Evolutionary conservation across 1,284 basidiomycete species (phyloP).

Genomic region (Apiotrichum gamsii): DNA sequence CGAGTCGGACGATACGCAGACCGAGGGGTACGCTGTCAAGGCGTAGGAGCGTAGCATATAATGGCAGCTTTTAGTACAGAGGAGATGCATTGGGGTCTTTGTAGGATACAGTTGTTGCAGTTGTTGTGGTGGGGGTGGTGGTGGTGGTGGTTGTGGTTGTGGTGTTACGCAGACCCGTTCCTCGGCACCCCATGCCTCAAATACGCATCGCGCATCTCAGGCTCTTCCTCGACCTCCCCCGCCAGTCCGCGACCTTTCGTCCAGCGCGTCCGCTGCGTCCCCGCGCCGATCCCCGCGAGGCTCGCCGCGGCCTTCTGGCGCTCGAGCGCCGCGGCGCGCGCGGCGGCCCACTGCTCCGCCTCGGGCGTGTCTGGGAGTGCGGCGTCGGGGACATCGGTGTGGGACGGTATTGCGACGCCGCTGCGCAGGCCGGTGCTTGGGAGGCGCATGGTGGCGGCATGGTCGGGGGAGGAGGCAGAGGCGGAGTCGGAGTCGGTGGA

Average conservation of each 20-base stretch:
- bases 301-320: background rate
- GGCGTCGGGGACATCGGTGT: no score
- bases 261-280: constrained; percentile 22
- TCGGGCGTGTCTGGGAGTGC: no score
- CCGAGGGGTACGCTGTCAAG: background rate
- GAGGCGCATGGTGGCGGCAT: no score
- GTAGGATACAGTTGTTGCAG: no score
- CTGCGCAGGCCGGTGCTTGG: no score
- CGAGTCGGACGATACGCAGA: constrained; percentile 1
- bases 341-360: background rate
- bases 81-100: constrained; percentile 1
- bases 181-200: no score
- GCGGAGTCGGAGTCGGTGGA: no score
- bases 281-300: constrained; percentile 5
- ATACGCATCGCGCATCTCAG: constrained; percentile 35
- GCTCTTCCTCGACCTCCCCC: constrained; percentile 31
- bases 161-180: no score
- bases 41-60: background rate
- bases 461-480: no score
- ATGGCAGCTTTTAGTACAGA: background rate
- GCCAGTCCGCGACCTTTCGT: constrained; percentile 27
- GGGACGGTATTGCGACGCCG: no score
- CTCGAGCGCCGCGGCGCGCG: background rate
- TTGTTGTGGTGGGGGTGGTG: no score
- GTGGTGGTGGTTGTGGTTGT: no score